Conservation (phyloP, 495 filamentous ascomycete genomes). For the Symbiotaphrina buchneri region DNA sequence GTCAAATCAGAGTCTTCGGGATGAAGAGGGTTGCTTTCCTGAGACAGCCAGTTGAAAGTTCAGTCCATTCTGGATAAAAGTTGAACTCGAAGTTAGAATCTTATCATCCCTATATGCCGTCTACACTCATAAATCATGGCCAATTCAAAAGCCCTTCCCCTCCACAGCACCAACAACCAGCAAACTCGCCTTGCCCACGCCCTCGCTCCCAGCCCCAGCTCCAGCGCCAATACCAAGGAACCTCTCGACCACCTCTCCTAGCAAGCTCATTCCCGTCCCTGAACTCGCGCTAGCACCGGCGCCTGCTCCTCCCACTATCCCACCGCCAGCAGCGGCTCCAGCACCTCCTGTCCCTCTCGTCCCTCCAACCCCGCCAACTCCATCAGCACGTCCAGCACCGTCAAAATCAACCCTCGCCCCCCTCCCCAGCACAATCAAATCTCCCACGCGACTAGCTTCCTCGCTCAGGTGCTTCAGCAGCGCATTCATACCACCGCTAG, state of each 20-base stretch:
- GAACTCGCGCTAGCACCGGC: conserved; percentile 2
- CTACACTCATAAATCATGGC: no score
- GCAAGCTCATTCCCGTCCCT: conserved; percentile 9
- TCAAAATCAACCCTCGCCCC: conserved; percentile 12
- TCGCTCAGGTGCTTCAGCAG: conserved; percentile 16
- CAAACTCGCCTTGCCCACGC: conserved; percentile 45
- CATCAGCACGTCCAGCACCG: conserved; percentile 5
- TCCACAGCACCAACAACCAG: conserved; percentile 63
- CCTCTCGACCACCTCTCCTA: conserved; percentile 27
- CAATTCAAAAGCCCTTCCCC: no score
- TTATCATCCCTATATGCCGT: no score
- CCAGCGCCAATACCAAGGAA: no score
- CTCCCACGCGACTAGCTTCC: conserved; percentile 44
- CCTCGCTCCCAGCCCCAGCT: conserved; percentile 38
- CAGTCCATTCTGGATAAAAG: no score
- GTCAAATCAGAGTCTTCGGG: no score
- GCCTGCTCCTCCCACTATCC: conserved; percentile 7
- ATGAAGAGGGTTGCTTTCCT: no score
- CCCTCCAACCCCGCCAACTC: neutral
- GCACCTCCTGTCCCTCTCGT: conserved; percentile 8
- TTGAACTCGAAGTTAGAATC: no score
- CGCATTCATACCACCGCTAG: no score
- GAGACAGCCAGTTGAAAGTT: no score
- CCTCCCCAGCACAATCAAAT: conserved; percentile 56
- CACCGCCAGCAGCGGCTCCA: conserved; percentile 7